Evolutionary conservation across 192 early-diverging fungal species (phyloP).

Genomic region (Rhizophagus clarus): DNA sequence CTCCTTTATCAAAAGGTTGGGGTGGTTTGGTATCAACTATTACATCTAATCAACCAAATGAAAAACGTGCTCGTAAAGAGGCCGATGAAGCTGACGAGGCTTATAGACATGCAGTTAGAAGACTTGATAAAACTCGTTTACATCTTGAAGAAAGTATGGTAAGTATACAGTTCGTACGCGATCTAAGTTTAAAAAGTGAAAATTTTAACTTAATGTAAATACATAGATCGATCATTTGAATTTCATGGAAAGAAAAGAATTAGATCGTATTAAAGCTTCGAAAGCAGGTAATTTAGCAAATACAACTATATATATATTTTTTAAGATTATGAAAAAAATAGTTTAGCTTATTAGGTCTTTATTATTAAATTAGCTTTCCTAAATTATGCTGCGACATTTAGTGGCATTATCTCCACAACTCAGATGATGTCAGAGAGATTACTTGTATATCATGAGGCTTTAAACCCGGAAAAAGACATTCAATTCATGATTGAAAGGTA

Average conservation of each 20-base stretch:
- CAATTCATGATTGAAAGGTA: slow-evolving; percentile 78
- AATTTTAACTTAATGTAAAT: neutral
- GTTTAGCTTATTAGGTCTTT: neutral
- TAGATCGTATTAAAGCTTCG: slow-evolving; percentile 49
- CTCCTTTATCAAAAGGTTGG: slow-evolving; percentile 37
- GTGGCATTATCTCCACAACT: slow-evolving; percentile 48
- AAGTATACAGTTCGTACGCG: neutral
- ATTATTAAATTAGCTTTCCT: slow-evolving; percentile 41
- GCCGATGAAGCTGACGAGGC: slow-evolving; percentile 68
- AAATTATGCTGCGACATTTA: slow-evolving; percentile 50
- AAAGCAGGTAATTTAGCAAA: slow-evolving; percentile 46
- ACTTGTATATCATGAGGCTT: slow-evolving; percentile 61
- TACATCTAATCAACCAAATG: slow-evolving; percentile 39
- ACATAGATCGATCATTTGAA: slow-evolving; percentile 54
- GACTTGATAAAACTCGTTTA: slow-evolving; percentile 65
- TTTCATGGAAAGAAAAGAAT: slow-evolving; percentile 52
- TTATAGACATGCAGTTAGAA: slow-evolving; percentile 65
- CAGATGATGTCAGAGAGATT: slow-evolving; percentile 64
- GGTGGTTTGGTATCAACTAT: slow-evolving; percentile 35
- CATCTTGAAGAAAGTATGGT: slow-evolving; percentile 70
- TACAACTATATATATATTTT: neutral
- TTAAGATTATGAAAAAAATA: neutral
- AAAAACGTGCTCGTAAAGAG: slow-evolving; percentile 58
- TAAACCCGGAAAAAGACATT: slow-evolving; percentile 78
- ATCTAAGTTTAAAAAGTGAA: too few species aligned